phyloP scores from a whole-genome alignment of 1,139 yeast species.

The Debaryomyces udenii region DNA sequence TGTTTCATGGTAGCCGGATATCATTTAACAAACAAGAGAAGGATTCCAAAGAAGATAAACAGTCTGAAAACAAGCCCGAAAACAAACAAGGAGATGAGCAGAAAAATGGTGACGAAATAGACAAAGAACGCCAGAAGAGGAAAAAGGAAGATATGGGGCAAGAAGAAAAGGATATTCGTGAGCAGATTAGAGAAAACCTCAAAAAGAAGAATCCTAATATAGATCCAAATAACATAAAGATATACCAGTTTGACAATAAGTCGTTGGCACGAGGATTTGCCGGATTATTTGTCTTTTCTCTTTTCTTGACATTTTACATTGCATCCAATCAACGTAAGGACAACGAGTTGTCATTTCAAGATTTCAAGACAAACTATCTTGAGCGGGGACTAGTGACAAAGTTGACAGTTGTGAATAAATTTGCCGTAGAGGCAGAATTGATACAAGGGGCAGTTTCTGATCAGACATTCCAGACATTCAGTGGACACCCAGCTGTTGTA shows the following conservation, averaged over 20 bases:
- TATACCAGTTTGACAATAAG: conserved; percentile 31
- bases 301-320: conserved; percentile 16
- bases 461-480: conserved; percentile 39
- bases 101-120: conserved; percentile 15
- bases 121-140: conserved; percentile 12
- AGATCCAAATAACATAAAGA: conserved; percentile 36
- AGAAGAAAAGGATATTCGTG: conserved; percentile 34
- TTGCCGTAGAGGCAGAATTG: conserved; percentile 73
- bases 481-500: conserved; percentile 49
- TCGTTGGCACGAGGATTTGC: conserved; percentile 20
- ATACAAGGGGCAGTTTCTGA: conserved; percentile 59
- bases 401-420: conserved; percentile 74
- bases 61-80: not conserved
- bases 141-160: conserved; percentile 16
- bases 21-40: conserved; percentile 8
- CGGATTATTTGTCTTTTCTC: conserved; percentile 16
- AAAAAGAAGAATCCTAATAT: conserved; percentile 36
- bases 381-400: conserved; percentile 83
- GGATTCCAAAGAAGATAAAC: conserved; percentile 1
- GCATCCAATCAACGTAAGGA: conserved; percentile 21
- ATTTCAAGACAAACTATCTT: conserved; percentile 79
- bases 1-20: conserved; percentile 7
- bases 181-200: conserved; percentile 35
- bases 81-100: conserved; percentile 8
- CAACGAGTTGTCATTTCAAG: conserved; percentile 79